Base-by-base conservation (phyloP, 768 basidiomycete genomes). In the Mrakia frigida region DNA sequence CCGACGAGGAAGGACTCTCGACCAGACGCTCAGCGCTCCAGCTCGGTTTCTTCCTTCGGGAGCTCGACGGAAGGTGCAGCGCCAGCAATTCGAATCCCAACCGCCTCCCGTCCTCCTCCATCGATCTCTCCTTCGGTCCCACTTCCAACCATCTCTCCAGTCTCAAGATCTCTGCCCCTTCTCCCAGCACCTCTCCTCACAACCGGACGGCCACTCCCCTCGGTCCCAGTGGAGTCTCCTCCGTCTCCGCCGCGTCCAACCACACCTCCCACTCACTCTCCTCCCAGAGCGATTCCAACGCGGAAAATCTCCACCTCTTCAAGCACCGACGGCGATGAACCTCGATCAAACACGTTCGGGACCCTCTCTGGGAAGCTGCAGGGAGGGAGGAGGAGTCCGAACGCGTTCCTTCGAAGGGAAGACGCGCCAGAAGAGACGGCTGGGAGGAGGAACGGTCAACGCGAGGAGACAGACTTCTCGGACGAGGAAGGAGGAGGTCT, bases 171-270 rank as follows among this genome's bases (percentile, higher is more conserved):
- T 68, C 65, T 68, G 6, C 65, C 65, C 11, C 35, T 68, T 10
- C 65, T 68, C 37, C 65, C 65, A n/a, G 37, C 65, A 18, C 37
- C 65, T n/a, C 65, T 68, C 25, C 35, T 68, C 16, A 37, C 65
- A 11, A 11, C 65, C 39, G 65, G 16, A 23, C 65, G 65, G 35
- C 65, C 65, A 2, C 37, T 68, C 37, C 65, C 65, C 5, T 25
- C 65, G 25, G 18, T n/a, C 65, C 65, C 25, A 35, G 35, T 37
- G 39, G 39, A 39, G 3, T 18, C 35, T 28, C 23, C 23, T 11
- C 61, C 31, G 14, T 6, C 35, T 9, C 35, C 37, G 2, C 3
- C 65, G 3, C 37, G 18, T 43, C 39, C 37, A 18, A 25, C 37
- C 1, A 25, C 37, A 21, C 65, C 37, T 37, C 65, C 37, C 9